Evolutionary conservation across 352 stramenopile genomes (phyloP).

Genomic region (Blastocystis sp.): DNA sequence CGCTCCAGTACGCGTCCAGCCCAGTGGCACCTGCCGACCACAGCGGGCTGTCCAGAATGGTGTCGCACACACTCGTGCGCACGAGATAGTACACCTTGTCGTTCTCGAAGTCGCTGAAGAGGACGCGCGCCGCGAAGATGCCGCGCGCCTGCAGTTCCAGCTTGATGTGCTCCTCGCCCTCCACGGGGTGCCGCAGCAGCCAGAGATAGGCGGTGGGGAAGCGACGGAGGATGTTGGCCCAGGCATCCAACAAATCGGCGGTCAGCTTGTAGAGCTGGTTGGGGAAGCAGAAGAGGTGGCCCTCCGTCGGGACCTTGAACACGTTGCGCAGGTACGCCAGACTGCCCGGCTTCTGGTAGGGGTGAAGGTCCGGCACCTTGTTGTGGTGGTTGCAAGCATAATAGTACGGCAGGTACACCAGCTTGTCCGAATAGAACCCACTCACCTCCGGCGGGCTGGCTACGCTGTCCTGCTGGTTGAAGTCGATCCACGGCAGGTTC

Average conservation of each 20-base stretch:
- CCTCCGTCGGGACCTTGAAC: slow-evolving; percentile 39
- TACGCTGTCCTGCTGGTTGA: slow-evolving; percentile 37
- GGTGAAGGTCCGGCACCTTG: slow-evolving; percentile 47
- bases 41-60: slow-evolving; percentile 32
- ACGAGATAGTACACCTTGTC: slow-evolving; percentile 56
- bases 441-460: slow-evolving; percentile 15
- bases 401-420: slow-evolving; percentile 64
- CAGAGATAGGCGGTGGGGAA: slow-evolving; percentile 16
- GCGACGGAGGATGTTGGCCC: slow-evolving; percentile 43
- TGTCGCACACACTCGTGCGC: slow-evolving; percentile 52
- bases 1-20: slow-evolving; percentile 54
- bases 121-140: slow-evolving; percentile 16
- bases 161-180: slow-evolving; percentile 57
- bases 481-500: slow-evolving; percentile 29
- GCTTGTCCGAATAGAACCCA: neutral
- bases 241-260: slow-evolving; percentile 8
- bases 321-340: neutral
- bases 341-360: neutral
- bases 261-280: slow-evolving; percentile 64
- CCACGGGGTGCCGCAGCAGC: slow-evolving; percentile 43
- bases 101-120: slow-evolving; percentile 65
- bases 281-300: slow-evolving; percentile 42
- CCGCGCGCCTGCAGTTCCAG: slow-evolving; percentile 38
- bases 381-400: slow-evolving; percentile 59
- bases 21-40: slow-evolving; percentile 58